A percentile compares a stretch with the other conserved stretches of the same genome.
Evolutionary conservation across 225 moss, liverwort and hornwort genomes (phyloP).

Genomic region (Sphagnum contortum): DNA sequence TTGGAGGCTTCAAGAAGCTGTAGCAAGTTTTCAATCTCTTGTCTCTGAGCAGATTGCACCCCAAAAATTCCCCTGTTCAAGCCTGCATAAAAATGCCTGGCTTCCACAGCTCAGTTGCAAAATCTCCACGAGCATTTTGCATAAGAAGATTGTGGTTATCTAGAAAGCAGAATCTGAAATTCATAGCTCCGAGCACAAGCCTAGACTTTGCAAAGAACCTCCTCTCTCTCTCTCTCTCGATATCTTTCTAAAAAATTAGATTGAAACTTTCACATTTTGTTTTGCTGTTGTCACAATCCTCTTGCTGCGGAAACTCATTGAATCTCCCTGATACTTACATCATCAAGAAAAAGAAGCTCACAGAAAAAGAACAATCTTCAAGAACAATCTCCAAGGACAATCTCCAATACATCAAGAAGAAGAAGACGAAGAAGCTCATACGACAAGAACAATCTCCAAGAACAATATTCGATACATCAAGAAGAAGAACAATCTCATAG

Average conservation of each 20-base stretch:
- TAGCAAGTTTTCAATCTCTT: constrained; percentile 53
- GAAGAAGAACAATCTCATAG: not conserved
- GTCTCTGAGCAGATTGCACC: constrained; percentile 63
- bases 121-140: constrained; percentile 25
- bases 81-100: constrained; percentile 45
- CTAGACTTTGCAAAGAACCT: not conserved
- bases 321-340: no score
- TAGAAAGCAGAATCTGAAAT: constrained; percentile 15
- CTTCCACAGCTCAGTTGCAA: constrained; percentile 43
- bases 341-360: no score
- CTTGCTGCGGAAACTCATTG: no score
- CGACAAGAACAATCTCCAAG: not conserved
- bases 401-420: not conserved
- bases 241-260: not conserved
- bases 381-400: no score
- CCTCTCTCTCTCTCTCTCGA: not conserved
- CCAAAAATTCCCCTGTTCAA: constrained; percentile 94
- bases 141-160: no score
- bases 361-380: no score
- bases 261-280: not conserved
- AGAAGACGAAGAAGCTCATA: not conserved
- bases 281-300: no score
- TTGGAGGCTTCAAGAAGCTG: constrained; percentile 55
- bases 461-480: not conserved
- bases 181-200: constrained; percentile 25